These are phyloP conservation scores for Candida silvicultrix DNA, from an alignment of 805 yeast species.

Conservation along the genomic window DNA sequence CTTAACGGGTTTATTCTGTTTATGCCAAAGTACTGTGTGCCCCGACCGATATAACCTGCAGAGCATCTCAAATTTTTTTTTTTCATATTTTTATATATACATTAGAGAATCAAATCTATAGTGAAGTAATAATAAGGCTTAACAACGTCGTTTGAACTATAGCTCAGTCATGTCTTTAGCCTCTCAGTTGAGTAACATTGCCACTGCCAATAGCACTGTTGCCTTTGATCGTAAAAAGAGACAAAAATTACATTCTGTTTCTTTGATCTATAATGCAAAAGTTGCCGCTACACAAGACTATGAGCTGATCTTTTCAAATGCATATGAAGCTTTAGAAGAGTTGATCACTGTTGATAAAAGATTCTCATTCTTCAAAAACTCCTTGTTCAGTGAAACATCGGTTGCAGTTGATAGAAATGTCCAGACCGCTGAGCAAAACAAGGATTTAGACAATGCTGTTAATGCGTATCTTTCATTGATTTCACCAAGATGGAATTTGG, in stretches of 20 bases:
- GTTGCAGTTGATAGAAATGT: conserved; percentile 74
- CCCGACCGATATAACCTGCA: conserved; percentile 1
- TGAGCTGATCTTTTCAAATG: conserved; percentile 67
- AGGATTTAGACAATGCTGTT: conserved; percentile 68
- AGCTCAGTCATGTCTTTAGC: conserved; percentile 49
- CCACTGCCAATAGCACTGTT: conserved; percentile 57
- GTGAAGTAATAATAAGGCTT: not conserved
- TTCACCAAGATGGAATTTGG: conserved; percentile 70
- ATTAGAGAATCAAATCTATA: not conserved
- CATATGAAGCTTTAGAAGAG: conserved; percentile 71
- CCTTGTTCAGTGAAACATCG: conserved; percentile 81
- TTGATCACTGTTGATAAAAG: conserved; percentile 67
- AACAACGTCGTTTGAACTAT: too few relatives aligned
- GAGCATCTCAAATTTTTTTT: conserved; percentile 11
- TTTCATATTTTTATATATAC: conserved; percentile 4
- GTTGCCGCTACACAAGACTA: conserved; percentile 94
- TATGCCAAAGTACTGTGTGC: too few relatives aligned
- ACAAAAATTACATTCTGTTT: conserved; percentile 81
- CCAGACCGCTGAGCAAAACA: conserved; percentile 71
- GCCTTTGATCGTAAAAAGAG: conserved; percentile 83
- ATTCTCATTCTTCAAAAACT: conserved; percentile 59
- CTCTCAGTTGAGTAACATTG: conserved; percentile 71
- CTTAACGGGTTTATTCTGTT: too few relatives aligned
- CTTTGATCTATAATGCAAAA: conserved; percentile 78
- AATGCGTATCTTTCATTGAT: conserved; percentile 66